Base-by-base conservation (phyloP, 1,139 yeast species). In the Magnusiomyces clavatus region DNA sequence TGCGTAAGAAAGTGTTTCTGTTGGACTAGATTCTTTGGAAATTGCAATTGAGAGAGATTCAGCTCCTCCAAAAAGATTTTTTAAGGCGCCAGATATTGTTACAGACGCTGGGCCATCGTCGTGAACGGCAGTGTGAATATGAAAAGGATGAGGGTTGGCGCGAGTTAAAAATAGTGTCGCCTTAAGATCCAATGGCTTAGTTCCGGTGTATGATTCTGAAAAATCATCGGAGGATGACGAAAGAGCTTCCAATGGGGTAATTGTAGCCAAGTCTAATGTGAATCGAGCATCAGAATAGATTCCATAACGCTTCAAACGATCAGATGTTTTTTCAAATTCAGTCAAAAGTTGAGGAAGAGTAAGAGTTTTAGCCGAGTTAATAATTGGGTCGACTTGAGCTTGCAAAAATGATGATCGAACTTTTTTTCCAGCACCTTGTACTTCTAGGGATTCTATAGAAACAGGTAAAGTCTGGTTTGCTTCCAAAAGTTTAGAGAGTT, bases 121-220 rank as follows among this genome's bases (percentile, higher is more conserved):
- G 2, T 97, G 97, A 3, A 90, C 79, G 66, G 86, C 89, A 5
- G 96, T 90, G n/a, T 96, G 97, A 1, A 96, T 86, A 62, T 83
- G 84, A 55, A 94, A 89, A 56, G 78, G 78, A 62, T 86, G 83
- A 58, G 59, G 69, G 58, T 58, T 72, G 39, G 65, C 62, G 11
- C 64, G 58, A 4, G 53, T 54, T 5, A 64, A 44, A 6, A 57
- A 49, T 44, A 64, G 43, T 6, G 52, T 51, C 11, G 65, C 64
- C 43, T 57, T 55, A 17, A 63, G 53, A 43, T 57, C 57, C 2
- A 59, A 48, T 11, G 53, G 48, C 31, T 43, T 47, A 45, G 54
- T 24, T 45, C 39, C 17, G 56, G 54, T 34, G 45, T 38, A 34
- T 51, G 50, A 46, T 59, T 61, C 43, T 40, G 47, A 16, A 47